Percentiles rank a stretch among this genome's conserved stretches.
These are phyloP conservation scores for Trypanosoma scelopori DNA, from an alignment of 208 protist genomes.

Conservation along the genomic window DNA sequence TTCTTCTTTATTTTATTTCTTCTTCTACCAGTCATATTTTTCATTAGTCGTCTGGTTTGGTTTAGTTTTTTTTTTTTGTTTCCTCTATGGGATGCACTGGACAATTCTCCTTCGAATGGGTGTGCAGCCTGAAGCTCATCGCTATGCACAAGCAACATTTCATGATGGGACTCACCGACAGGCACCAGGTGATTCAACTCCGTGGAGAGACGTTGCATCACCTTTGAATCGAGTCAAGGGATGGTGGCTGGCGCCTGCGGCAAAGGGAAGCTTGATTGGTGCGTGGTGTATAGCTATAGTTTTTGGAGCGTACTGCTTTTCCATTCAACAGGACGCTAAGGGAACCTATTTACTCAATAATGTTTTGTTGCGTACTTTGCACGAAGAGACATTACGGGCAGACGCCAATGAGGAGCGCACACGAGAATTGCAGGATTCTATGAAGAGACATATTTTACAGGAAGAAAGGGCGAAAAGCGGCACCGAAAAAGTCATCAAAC, in stretches of 20 bases:
- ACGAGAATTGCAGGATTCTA: conserved; percentile 49
- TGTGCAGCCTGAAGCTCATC: conserved; percentile 69
- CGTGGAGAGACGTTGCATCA: conserved; percentile 79
- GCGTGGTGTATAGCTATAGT: conserved; percentile 80
- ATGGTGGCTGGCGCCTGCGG: conserved; percentile 82
- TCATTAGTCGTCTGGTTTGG: conserved; percentile 5
- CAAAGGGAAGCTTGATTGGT: conserved; percentile 79
- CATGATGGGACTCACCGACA: conserved; percentile 84
- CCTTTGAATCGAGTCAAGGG: conserved; percentile 70
- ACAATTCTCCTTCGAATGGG: conserved; percentile 17
- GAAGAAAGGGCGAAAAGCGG: conserved; percentile 33
- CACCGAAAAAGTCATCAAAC: conserved; percentile 29
- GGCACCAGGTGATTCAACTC: conserved; percentile 84
- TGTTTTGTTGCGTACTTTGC: conserved; percentile 78
- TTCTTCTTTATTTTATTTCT: conserved; percentile 26
- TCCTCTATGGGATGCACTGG: conserved; percentile 19
- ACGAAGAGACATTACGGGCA: conserved; percentile 74
- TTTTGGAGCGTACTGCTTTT: conserved; percentile 78
- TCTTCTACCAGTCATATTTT: conserved; percentile 5
- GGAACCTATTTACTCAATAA: conserved; percentile 88
- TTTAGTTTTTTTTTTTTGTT: too few relatives aligned
- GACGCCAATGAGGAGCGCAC: conserved; percentile 72
- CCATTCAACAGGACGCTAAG: conserved; percentile 84
- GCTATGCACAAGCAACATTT: conserved; percentile 83
- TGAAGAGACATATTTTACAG: conserved; percentile 39